A percentile compares a stretch with the other conserved stretches of the same genome.
These are phyloP conservation scores for Podila epicladia DNA, from an alignment of 192 early-diverging fungal species.

Conservation along the genomic window DNA sequence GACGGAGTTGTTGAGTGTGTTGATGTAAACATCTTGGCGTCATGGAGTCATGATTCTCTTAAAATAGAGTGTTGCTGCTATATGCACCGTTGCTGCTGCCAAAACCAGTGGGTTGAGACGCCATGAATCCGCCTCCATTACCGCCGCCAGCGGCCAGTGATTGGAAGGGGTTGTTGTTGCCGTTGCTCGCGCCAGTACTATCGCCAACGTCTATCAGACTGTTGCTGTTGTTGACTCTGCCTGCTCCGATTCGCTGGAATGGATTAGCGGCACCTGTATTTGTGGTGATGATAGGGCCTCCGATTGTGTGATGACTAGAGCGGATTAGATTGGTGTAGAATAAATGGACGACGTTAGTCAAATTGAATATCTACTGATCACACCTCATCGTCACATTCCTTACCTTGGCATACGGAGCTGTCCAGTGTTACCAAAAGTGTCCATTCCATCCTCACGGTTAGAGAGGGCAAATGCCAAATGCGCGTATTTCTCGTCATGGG, in stretches of 20 bases:
- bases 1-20: neutral
- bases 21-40: neutral
- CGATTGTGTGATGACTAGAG: slow-evolving; percentile 17
- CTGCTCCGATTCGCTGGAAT: slow-evolving; percentile 15
- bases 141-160: neutral
- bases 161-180: slow-evolving; percentile 34
- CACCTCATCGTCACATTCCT: neutral
- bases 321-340: neutral
- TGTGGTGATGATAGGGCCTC: slow-evolving; percentile 9
- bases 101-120: slow-evolving; percentile 7
- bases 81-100: slow-evolving; percentile 12
- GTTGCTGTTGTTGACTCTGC: neutral
- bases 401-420: slow-evolving; percentile 49
- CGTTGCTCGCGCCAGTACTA: neutral
- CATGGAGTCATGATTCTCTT: neutral
- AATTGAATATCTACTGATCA: neutral
- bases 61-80: slow-evolving; percentile 29
- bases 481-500: slow-evolving; percentile 40
- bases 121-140: slow-evolving; percentile 7
- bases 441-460: slow-evolving; percentile 59
- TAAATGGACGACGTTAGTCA: neutral
- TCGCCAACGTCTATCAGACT: neutral
- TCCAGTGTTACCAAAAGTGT: slow-evolving; percentile 57
- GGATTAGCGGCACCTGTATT: slow-evolving; percentile 26
- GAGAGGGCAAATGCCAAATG: slow-evolving; percentile 34